These are phyloP conservation scores for Acer campestre DNA, from an alignment of 345 rosid genomes.

Conservation along the genomic window DNA sequence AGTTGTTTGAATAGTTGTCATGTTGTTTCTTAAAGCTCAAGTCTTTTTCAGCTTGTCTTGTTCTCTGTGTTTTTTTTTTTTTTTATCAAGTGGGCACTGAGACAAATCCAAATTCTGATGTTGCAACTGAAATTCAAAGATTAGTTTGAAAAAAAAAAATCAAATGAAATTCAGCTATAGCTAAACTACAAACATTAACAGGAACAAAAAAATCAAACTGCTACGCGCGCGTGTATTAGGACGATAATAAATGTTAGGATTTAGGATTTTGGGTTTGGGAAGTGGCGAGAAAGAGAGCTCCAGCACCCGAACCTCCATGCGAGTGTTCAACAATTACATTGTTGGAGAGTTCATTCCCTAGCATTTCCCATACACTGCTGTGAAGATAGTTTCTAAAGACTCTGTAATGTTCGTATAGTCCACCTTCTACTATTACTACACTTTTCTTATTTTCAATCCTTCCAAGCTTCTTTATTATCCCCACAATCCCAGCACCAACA, in stretches of 20 bases:
- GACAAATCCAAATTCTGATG: background rate
- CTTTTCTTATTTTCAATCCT: slow-evolving; percentile 55
- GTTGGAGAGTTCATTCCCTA: slow-evolving; percentile 60
- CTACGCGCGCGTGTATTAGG: too few species aligned
- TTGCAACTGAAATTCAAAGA: background rate
- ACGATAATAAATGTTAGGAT: background rate
- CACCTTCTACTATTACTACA: slow-evolving; percentile 62
- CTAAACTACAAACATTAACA: background rate
- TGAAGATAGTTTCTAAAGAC: slow-evolving; percentile 65
- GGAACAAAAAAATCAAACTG: too few species aligned
- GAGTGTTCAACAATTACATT: slow-evolving; percentile 53
- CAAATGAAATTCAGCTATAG: background rate
- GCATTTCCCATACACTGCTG: slow-evolving; percentile 70
- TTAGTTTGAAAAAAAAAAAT: too few species aligned
- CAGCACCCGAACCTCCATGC: slow-evolving; percentile 63
- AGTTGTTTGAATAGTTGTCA: background rate
- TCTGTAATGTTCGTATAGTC: slow-evolving; percentile 62
- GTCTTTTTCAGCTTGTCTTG: slow-evolving; percentile 32
- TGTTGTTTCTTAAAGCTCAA: slow-evolving; percentile 14
- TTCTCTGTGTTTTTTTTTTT: slow-evolving; percentile 9
- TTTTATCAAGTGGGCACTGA: slow-evolving; percentile 3
- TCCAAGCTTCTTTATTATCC: slow-evolving; percentile 62
- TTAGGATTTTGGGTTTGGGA: slow-evolving; percentile 27
- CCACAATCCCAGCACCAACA: slow-evolving; percentile 66
- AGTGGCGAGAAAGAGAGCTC: slow-evolving; percentile 59